Percentiles rank a stretch among this genome's conserved stretches.
Evolutionary conservation across 495 filamentous ascomycete species (phyloP).

Genomic region (Penicillium fimorum): DNA sequence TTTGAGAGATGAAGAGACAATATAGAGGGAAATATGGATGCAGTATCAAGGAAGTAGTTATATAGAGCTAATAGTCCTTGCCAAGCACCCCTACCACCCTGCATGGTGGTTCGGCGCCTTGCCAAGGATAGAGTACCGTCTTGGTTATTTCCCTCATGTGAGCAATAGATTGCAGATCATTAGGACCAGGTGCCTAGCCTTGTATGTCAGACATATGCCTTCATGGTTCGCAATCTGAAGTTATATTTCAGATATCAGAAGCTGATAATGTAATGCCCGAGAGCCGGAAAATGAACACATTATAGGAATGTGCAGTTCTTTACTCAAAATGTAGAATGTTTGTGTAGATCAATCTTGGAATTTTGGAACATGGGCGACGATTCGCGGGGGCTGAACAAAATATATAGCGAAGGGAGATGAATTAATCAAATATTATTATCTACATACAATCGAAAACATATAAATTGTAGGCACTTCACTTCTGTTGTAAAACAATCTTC

Average conservation of each 20-base stretch:
- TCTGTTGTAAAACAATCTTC: background rate
- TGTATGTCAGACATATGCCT: too few relatives aligned
- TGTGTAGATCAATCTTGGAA: background rate
- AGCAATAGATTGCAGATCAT: too few relatives aligned
- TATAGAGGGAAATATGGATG: background rate
- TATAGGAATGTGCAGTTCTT: background rate
- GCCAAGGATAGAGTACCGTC: background rate
- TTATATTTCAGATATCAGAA: background rate
- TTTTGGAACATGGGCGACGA: background rate
- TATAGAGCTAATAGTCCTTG: background rate
- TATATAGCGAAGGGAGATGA: background rate
- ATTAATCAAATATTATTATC: background rate
- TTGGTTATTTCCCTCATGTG: too few relatives aligned
- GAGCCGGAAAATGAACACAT: background rate
- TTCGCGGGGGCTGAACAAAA: background rate
- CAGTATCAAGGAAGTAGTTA: background rate
- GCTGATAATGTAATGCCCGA: background rate
- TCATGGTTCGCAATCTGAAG: background rate
- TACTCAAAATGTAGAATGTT: background rate
- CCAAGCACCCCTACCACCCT: too few relatives aligned
- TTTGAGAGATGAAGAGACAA: background rate
- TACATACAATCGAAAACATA: background rate
- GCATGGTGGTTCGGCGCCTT: too few relatives aligned
- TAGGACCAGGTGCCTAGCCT: background rate
- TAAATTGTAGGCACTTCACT: background rate